Evolutionary conservation across 2,329 filamentous ascomycete species (phyloP).

Genomic region (Beauveria asiatica): DNA sequence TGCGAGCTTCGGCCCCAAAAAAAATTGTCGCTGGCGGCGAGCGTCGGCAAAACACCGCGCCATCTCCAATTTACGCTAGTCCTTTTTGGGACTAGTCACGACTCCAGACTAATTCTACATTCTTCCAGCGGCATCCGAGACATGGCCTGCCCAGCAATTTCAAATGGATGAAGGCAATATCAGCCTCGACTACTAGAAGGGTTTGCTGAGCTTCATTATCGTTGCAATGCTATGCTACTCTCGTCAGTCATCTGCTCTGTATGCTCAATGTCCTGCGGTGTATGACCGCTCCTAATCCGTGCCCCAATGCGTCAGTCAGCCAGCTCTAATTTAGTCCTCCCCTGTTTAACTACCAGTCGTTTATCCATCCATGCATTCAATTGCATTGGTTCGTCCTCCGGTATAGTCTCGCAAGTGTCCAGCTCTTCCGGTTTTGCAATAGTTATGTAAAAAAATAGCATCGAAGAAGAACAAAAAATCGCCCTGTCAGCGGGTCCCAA

Average conservation of each 20-base stretch:
- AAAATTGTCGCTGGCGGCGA: constrained; percentile 31
- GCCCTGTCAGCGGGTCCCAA: not conserved
- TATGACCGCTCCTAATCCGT: not conserved
- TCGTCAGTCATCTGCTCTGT: not conserved
- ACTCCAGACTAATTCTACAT: constrained; percentile 7
- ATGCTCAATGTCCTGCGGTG: not conserved
- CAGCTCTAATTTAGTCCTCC: not conserved
- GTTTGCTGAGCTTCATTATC: not conserved
- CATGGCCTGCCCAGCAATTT: not conserved
- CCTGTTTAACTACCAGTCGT: not conserved
- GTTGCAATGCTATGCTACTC: not conserved
- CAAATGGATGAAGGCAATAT: not conserved
- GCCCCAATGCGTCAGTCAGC: not conserved
- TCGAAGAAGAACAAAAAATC: not conserved
- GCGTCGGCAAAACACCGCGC: constrained; percentile 32
- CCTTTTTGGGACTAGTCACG: not conserved
- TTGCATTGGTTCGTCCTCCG: not conserved
- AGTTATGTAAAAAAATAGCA: not conserved
- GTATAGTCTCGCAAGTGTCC: not conserved
- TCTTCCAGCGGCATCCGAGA: constrained; percentile 4
- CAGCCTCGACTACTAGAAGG: not conserved
- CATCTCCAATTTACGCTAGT: constrained; percentile 1
- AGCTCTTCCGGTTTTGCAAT: not conserved
- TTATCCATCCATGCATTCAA: not conserved
- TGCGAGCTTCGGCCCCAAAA: constrained; percentile 23